These are phyloP conservation scores for Entoloma clypeatum DNA, from an alignment of 1,284 basidiomycete genomes.

Conservation along the genomic window DNA sequence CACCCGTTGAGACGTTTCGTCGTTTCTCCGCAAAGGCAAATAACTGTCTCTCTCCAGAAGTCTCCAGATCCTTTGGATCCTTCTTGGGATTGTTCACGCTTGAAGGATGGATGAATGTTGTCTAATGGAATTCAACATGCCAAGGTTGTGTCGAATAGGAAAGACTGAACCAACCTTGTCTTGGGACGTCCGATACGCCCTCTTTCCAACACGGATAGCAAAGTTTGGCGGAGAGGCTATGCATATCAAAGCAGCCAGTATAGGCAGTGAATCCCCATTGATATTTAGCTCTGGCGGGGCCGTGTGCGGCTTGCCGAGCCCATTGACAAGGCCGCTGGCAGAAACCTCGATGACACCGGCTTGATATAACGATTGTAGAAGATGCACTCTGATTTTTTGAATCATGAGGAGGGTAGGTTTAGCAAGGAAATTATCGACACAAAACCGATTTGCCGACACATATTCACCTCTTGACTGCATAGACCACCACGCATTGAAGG, in stretches of 20 bases:
- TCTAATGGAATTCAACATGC: constrained; percentile 34
- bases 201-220: constrained; percentile 77
- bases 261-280: constrained; percentile 73
- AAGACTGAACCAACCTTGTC: constrained; percentile 68
- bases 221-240: constrained; percentile 93
- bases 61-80: constrained; percentile 43
- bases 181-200: constrained; percentile 71
- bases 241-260: constrained; percentile 86
- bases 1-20: constrained; percentile 61
- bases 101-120: constrained; percentile 76
- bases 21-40: constrained; percentile 87
- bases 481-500: constrained; percentile 81
- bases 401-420: constrained; percentile 83
- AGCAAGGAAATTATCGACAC: constrained; percentile 83
- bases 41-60: constrained; percentile 64
- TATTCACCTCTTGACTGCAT: constrained; percentile 67
- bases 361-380: constrained; percentile 76
- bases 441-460: constrained; percentile 71
- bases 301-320: constrained; percentile 24
- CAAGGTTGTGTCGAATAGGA: constrained; percentile 5
- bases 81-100: constrained; percentile 83
- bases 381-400: constrained; percentile 80
- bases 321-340: constrained; percentile 48
- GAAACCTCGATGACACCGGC: constrained; percentile 82
- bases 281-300: constrained; percentile 72